Evolutionary conservation across 345 rosid species (phyloP).

Genomic region (Pistacia integerrima): DNA sequence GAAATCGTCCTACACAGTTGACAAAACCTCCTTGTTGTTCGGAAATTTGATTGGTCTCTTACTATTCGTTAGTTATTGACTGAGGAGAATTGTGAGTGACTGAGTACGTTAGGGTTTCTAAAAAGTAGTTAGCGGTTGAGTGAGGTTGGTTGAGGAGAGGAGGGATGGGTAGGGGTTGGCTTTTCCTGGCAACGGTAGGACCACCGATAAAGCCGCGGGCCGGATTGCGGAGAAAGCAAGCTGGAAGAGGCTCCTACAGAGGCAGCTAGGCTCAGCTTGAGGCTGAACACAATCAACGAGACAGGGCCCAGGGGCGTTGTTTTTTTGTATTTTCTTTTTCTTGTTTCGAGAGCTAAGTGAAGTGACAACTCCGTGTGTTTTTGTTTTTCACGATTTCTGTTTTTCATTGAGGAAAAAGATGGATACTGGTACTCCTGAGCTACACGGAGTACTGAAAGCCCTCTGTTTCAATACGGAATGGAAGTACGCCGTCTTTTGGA

Average conservation of each 20-base stretch:
- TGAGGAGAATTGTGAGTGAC: background rate
- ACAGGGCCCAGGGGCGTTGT: constrained; percentile 3
- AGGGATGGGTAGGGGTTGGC: constrained; percentile 84
- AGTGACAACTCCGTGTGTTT: constrained; percentile 4
- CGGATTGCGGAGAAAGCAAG: constrained; percentile 87
- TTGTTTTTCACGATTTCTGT: constrained; percentile 24
- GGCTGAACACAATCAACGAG: background rate
- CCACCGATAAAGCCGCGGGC: constrained; percentile 86
- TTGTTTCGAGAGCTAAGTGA: constrained; percentile 17
- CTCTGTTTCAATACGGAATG: constrained; percentile 78
- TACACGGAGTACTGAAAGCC: constrained; percentile 61
- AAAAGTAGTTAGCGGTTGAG: constrained; percentile 1
- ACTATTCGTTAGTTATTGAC: constrained; percentile 1
- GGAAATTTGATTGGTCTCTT: constrained; percentile 19
- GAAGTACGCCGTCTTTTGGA: constrained; percentile 93
- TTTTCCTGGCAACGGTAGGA: constrained; percentile 76
- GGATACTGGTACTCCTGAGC: constrained; percentile 41
- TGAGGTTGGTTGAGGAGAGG: constrained; percentile 22
- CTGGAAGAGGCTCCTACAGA: constrained; percentile 96
- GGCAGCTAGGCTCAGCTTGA: constrained; percentile 60
- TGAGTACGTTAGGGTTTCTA: background rate
- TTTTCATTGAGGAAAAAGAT: constrained; percentile 30
- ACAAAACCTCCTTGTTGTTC: constrained; percentile 15
- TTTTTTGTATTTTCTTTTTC: constrained; percentile 9
- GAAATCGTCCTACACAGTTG: constrained; percentile 17